Evolutionary conservation across 495 filamentous ascomycete species (phyloP), one percentile per base, ranked within the genome.

Genomic region (Penicillium antarcticum): DNA sequence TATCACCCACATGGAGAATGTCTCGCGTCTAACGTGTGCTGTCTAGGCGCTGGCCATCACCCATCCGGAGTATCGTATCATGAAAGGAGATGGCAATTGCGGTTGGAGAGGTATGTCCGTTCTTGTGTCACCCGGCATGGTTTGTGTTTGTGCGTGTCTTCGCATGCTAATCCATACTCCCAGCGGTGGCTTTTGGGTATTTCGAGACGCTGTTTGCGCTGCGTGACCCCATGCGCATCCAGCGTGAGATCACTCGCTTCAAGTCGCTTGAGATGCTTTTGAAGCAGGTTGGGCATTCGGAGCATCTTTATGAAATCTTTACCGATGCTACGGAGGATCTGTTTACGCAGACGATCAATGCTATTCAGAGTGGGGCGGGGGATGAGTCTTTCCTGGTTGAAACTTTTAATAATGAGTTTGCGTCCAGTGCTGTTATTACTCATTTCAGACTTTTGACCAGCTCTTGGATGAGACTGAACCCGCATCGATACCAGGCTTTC

Each of bases 21-120:
- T 29, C 14, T 18, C 39, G 48, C 37, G 52, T 61, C 58, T 70
- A 43, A 67, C 42, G 12, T 39, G 34, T 53, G 24, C 14, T 14
- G 8, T 13, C 37, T 60, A 97, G 92, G 80, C 84, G 24, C 78
- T 98, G 42, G 87, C 88, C 1, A 75, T 86, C 48, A 92, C 87
- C 54, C 96, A 95, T 65, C 88, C 90, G 13, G 84, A 91, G 59
- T 94, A 89, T 60, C 88, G 94, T 36, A 86, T 86, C 4, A 85
- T 96, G 70, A 86, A 85, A 65, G 92, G 94, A 17, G 94, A 98
- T 72, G 94, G 94, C 33, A 92, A 95, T 63, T 98, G 94, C 73
- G 94, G 94, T 56, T 98, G 94, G 92, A 81, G 94, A 86, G 94
- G 92, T 96, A 81, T 45, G 65, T 34, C 5, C 11, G 8, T 66